Base-by-base conservation (phyloP, 306 rosid species). In the Trifolium dubium region DNA sequence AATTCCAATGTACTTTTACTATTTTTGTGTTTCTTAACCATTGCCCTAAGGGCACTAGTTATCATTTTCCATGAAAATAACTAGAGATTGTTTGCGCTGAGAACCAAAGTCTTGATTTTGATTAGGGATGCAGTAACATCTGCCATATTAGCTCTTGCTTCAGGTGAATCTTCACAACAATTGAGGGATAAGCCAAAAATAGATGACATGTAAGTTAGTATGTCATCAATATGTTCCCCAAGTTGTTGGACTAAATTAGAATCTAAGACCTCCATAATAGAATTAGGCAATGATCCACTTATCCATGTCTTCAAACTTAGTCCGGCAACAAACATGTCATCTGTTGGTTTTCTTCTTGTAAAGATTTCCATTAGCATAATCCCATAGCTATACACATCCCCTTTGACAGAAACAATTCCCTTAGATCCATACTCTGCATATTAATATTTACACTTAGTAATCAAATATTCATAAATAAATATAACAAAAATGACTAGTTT, bases 91-190 rank as follows among this genome's bases (percentile, higher is more conserved):
- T 5, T 11, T 28, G 9, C 15, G 0, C 15, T n/a, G 10, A 56
- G 8, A 23, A 56, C 4, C 63, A 10, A 43, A 43, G 32, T 60
- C 32, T 60, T 73, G 69, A 60, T 60, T 46, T 60, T 44, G 49
- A 30, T 60, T 31, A 73, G 39, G 10, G 69, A n/a, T 2, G 34
- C 47, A 8, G 4, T 23, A 5, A 73, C 77, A 43, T 73, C 13
- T 60, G n/a, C 15, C 59, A 72, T 60, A 59, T 6, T 30, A 10
- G 44, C 44, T 72, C 77, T 51, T 30, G 66, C 59, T 28, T 59
- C 77, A 14, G 77, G 77, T n/a, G 56, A 44, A 41, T 72, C 6
- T 41, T 19, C 17, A 2, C 77, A 59, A 43, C 77, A 72, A 59
- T n/a, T 72, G 8, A 59, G 10, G 18, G 68, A 43, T 59, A 72